These are phyloP conservation scores for Ichthyophonus hoferi DNA, from an alignment of 208 protist genomes.

Conservation along the genomic window DNA sequence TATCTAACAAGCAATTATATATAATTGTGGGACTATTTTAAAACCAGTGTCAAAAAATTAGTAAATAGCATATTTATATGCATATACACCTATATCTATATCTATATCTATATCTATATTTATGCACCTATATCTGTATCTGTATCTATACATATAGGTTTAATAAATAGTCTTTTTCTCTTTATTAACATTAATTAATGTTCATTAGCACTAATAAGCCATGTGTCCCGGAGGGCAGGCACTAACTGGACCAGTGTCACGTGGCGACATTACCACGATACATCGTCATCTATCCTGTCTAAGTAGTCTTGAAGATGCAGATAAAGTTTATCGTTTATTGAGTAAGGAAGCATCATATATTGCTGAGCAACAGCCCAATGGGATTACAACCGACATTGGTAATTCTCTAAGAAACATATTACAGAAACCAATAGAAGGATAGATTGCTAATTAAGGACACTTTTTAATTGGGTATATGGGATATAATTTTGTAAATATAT, in stretches of 20 bases:
- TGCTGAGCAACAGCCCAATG: neutral
- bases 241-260: neutral
- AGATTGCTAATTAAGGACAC: too few species aligned
- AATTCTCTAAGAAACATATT: too few species aligned
- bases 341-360: neutral
- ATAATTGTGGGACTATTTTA: neutral
- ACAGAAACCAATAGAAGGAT: too few species aligned
- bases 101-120: too few species aligned
- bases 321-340: neutral
- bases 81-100: too few species aligned
- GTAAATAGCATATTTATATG: neutral
- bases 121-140: neutral
- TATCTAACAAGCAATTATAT: neutral
- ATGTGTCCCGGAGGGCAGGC: neutral
- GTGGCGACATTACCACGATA: neutral
- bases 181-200: neutral
- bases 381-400: too few species aligned
- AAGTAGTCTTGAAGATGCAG: neutral
- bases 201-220: neutral
- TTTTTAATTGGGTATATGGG: too few species aligned
- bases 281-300: neutral
- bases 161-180: neutral
- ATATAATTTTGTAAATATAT: too few species aligned
- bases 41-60: neutral
- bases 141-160: neutral